Base-by-base conservation (phyloP, 2,329 filamentous ascomycete species). In the Diaporthe sp. region DNA sequence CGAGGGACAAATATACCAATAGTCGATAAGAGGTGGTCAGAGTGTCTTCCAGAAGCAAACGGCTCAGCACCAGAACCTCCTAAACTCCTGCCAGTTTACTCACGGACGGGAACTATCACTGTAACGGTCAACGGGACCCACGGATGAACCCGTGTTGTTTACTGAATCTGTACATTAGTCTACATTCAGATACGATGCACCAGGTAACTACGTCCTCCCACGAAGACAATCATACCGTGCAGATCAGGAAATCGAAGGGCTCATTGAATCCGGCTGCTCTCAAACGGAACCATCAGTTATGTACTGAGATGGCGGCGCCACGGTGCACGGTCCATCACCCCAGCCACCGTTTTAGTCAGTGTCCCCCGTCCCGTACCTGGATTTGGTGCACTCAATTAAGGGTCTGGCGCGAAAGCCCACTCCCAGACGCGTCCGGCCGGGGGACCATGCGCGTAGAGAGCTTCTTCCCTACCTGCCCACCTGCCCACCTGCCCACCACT, bases 321-420 rank as follows among this genome's bases (percentile, higher is more conserved):
- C 31, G n/a, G 49, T 19, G 65, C 65, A 70, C 65, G 65, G 65
- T 5, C 65, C 65, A 13, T 25, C 12, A 15, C 49, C 65, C 65
- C 65, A 70, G 65, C 65, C 65, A 70, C 65, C 65, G 49, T 70
- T 70, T 70, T 55, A 42, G 49, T 62, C 60, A 31, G 60, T 68
- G 28, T 25, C 46, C 46, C 46, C 31, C 46, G 8, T 51, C 13
- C 44, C 22, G 44, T 51, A 37, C 62, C 62, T 51, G 44, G 44
- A 37, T 67, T 31, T 15, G 62, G 19, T 53, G 46, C 58, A 57
- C 28, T 55, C 71, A 73, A 51, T 73, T 65, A 65, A 73, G 57
- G 58, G 58, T 60, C 71, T 73, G 46, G 44, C 71, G 71, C 71
- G 71, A 73, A 65, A 73, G 71, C 71, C 71, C 71, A 73, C 71